Evolutionary conservation across 2,329 filamentous ascomycete species (phyloP).

Genomic region (Hymenoscyphus infarciens): DNA sequence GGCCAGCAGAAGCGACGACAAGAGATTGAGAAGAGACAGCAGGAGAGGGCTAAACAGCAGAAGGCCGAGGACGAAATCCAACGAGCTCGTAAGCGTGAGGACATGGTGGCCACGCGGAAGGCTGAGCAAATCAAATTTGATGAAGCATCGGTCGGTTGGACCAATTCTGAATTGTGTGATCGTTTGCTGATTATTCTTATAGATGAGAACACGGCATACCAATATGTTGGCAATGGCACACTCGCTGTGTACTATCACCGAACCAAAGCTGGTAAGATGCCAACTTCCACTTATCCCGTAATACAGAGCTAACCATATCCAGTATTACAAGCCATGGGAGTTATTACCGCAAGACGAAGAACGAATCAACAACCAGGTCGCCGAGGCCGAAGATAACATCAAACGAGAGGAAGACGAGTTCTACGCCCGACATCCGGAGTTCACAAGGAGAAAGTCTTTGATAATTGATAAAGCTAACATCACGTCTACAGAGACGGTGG

Average conservation of each 20-base stretch:
- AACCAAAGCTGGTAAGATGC: constrained; percentile 68
- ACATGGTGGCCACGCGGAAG: constrained; percentile 57
- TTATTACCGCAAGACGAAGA: constrained; percentile 65
- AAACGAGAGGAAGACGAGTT: constrained; percentile 64
- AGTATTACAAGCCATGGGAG: constrained; percentile 89
- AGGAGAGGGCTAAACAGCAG: constrained; percentile 71
- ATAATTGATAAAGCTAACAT: constrained; percentile 30
- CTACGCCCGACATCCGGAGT: constrained; percentile 43
- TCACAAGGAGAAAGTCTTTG: constrained; percentile 19
- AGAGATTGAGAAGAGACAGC: constrained; percentile 80
- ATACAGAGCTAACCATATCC: constrained; percentile 12
- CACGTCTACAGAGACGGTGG: constrained; percentile 39
- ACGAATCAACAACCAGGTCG: constrained; percentile 66
- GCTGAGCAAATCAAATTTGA: constrained; percentile 73
- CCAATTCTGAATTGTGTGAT: background rate
- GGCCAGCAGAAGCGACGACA: constrained; percentile 65
- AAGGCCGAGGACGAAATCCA: constrained; percentile 67
- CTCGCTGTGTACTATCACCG: constrained; percentile 67
- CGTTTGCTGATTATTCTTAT: constrained; percentile 9
- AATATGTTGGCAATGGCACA: constrained; percentile 69
- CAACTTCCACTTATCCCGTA: background rate
- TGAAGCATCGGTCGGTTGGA: constrained; percentile 60
- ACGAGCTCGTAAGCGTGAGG: constrained; percentile 61
- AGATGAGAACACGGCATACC: constrained; percentile 65
- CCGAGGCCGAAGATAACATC: constrained; percentile 60